Percentiles rank a stretch among this genome's conserved stretches.
These are phyloP conservation scores for Rhizopogon vinicolor DNA, from an alignment of 768 basidiomycete genomes.

Conservation along the genomic window DNA sequence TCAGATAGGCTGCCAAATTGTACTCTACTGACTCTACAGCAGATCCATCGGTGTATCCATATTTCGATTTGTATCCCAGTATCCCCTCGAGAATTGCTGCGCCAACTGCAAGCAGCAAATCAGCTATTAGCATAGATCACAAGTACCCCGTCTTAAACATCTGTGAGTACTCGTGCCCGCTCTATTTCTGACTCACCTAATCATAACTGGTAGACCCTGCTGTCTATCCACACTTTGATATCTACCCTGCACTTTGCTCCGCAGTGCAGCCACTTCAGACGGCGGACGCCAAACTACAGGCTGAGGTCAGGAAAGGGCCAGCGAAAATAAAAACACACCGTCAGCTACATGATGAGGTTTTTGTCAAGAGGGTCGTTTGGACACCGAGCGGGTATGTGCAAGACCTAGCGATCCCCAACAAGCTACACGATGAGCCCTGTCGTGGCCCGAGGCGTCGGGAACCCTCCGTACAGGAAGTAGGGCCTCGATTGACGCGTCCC, in stretches of 20 bases:
- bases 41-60: constrained; percentile 38
- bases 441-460: not conserved
- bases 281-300: constrained; percentile 15
- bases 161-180: constrained; percentile 4
- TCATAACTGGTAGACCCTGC: constrained; percentile 1
- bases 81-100: not conserved
- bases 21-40: not conserved
- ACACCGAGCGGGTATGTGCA: constrained; percentile 24
- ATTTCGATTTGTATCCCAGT: constrained; percentile 24
- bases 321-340: constrained; percentile 28
- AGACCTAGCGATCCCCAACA: constrained; percentile 9
- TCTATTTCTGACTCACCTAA: constrained; percentile 13
- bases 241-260: constrained; percentile 11
- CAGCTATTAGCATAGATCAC: constrained; percentile 1
- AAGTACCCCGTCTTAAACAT: constrained; percentile 11
- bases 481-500: constrained; percentile 5
- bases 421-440: not conserved
- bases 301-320: not conserved
- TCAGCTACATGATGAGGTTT: constrained; percentile 31
- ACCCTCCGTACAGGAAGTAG: not conserved
- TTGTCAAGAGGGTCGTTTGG: constrained; percentile 21
- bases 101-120: not conserved
- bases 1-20: not conserved
- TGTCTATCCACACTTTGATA: constrained; percentile 21
- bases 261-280: not conserved